Evolutionary conservation across 805 yeast species (phyloP).

Genomic region (Tetrapisispora taiwanensis): DNA sequence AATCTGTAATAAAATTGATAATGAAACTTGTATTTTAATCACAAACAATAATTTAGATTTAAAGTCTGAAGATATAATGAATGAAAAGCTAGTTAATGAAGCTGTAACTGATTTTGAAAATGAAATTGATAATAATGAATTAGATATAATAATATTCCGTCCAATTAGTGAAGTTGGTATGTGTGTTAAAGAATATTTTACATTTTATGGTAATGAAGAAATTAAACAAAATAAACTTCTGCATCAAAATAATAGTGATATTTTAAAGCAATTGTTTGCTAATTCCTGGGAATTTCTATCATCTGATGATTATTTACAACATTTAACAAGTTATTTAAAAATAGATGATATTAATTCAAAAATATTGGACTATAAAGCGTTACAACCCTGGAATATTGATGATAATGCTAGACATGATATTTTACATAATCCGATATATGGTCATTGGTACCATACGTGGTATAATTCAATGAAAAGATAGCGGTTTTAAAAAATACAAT

Average conservation of each 20-base stretch:
- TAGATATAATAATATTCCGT: conserved; percentile 17
- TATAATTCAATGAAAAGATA: conserved; percentile 3
- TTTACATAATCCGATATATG: conserved; percentile 3
- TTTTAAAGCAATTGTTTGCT: conserved; percentile 21
- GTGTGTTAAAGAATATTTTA: conserved; percentile 27
- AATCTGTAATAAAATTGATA: conserved; percentile 25
- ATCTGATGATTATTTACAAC: conserved; percentile 13
- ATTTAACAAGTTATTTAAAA: conserved; percentile 1
- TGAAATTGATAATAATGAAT: conserved; percentile 2
- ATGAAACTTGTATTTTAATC: conserved; percentile 28
- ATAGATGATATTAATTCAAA: conserved; percentile 6
- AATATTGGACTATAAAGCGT: conserved; percentile 16
- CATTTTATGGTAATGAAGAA: conserved; percentile 21
- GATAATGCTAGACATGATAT: background rate
- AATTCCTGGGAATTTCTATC: conserved; percentile 27
- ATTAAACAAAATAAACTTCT: conserved; percentile 8
- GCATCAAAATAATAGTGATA: conserved; percentile 15
- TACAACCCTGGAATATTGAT: conserved; percentile 20
- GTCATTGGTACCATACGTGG: conserved; percentile 5
- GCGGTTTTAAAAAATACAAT: no score
- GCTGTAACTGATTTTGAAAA: background rate
- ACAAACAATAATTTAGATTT: conserved; percentile 12
- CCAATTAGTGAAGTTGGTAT: conserved; percentile 25
- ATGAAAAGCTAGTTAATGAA: background rate
- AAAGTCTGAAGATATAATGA: background rate